These are phyloP conservation scores for Starmerella roubikii DNA, from an alignment of 805 yeast species.

Conservation along the genomic window DNA sequence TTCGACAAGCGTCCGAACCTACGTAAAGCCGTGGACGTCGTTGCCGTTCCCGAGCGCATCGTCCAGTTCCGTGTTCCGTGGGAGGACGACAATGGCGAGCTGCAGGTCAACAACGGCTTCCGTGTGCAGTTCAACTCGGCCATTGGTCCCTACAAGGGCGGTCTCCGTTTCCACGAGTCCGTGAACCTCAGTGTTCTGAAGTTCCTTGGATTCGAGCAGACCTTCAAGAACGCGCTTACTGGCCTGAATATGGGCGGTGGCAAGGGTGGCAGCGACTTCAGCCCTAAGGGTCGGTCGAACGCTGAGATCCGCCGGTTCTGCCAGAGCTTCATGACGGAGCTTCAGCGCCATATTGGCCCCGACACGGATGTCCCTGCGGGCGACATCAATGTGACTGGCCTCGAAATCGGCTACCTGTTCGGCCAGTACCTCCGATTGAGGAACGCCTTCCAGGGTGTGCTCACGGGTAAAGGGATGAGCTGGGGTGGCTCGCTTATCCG, in stretches of 20 bases:
- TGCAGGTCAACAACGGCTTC: constrained; percentile 93
- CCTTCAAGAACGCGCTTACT: constrained; percentile 94
- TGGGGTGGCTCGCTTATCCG: constrained; percentile 99
- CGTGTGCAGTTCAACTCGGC: constrained; percentile 98
- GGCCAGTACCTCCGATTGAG: constrained; percentile 91
- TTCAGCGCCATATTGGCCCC: constrained; percentile 90
- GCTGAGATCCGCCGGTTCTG: constrained; percentile 94
- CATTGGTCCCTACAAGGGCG: constrained; percentile 98
- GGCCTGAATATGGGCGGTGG: constrained; percentile 99
- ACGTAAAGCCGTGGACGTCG: constrained; percentile 74
- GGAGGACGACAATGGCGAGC: constrained; percentile 89
- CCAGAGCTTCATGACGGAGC: constrained; percentile 87
- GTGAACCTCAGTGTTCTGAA: constrained; percentile 90
- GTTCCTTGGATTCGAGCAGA: constrained; percentile 96
- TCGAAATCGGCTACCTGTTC: constrained; percentile 86
- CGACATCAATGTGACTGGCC: constrained; percentile 97
- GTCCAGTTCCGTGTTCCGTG: constrained; percentile 95
- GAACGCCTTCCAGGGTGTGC: constrained; percentile 92
- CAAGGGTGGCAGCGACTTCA: constrained; percentile 97
- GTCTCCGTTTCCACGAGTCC: constrained; percentile 93
- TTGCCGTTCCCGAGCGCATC: constrained; percentile 89
- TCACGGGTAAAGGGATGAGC: constrained; percentile 93
- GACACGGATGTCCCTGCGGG: constrained; percentile 99
- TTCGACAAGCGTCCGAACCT: constrained; percentile 83
- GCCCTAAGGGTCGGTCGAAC: constrained; percentile 90